Conservation (phyloP, 352 stramenopile species). For the Pythium apleroticum region DNA sequence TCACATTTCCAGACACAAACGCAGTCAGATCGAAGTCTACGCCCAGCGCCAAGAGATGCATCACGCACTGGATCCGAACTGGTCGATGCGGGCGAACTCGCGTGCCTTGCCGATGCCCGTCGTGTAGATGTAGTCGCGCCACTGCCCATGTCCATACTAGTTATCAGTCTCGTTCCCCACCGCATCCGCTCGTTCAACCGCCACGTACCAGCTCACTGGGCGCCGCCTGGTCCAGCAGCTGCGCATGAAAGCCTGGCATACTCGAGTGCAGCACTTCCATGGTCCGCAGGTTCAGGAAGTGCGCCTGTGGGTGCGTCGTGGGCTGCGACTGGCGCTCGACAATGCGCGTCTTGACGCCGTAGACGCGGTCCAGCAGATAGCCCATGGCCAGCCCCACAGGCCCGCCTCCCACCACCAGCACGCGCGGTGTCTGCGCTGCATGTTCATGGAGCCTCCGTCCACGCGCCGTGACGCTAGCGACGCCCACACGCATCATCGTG, state of each 20-base stretch:
- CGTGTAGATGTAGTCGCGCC: constrained; percentile 86
- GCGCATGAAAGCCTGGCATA: constrained; percentile 77
- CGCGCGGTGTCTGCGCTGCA: constrained; percentile 24
- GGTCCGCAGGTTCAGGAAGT: constrained; percentile 94
- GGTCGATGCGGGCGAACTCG: constrained; percentile 78
- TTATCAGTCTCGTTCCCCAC: not conserved
- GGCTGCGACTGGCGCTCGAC: constrained; percentile 73
- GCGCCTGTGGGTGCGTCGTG: constrained; percentile 91
- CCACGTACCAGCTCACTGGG: constrained; percentile 55
- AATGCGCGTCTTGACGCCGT: constrained; percentile 64
- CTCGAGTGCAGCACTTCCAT: constrained; percentile 91
- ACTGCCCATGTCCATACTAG: constrained; percentile 39
- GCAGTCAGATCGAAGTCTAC: not conserved
- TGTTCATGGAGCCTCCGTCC: constrained; percentile 8
- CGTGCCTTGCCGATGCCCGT: constrained; percentile 59
- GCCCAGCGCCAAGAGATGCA: not conserved
- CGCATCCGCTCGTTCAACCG: not conserved
- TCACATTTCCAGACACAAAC: not conserved
- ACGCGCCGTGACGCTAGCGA: not conserved
- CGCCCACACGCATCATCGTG: constrained; percentile 1
- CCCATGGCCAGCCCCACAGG: constrained; percentile 67
- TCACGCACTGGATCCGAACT: constrained; percentile 69
- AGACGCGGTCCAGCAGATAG: constrained; percentile 73
- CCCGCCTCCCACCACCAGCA: constrained; percentile 76
- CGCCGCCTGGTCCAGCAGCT: constrained; percentile 55